Conservation (phyloP, 495 filamentous ascomycete genomes). For the Acidiella bohemica region DNA sequence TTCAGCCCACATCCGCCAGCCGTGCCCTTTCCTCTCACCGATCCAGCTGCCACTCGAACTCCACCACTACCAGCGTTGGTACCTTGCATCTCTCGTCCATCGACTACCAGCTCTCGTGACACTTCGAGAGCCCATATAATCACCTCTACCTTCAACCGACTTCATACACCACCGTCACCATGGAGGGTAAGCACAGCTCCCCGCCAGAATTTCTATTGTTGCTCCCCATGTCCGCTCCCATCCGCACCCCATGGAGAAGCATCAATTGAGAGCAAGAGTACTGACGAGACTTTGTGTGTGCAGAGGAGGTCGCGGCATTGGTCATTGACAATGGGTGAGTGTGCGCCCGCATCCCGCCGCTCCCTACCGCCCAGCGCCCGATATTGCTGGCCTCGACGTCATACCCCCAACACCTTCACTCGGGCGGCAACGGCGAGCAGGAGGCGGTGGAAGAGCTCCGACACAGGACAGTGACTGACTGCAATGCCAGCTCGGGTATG, state of each 20-base stretch:
- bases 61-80: constrained; percentile 23
- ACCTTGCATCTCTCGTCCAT: constrained; percentile 19
- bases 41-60: constrained; percentile 9
- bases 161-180: constrained; percentile 38
- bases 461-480: constrained; percentile 10
- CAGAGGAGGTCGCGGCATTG: constrained; percentile 99
- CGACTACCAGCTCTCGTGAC: constrained; percentile 14
- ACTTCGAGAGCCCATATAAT: constrained; percentile 16
- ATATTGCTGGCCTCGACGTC: not conserved
- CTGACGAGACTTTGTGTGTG: constrained; percentile 42
- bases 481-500: constrained; percentile 85
- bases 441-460: constrained; percentile 1
- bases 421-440: not conserved
- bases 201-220: constrained; percentile 19
- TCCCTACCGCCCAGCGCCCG: not conserved
- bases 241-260: constrained; percentile 8
- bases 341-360: constrained; percentile 3
- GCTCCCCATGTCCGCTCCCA: constrained; percentile 20
- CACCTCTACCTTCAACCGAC: constrained; percentile 20
- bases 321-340: constrained; percentile 99
- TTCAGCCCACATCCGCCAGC: constrained; percentile 3
- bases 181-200: constrained; percentile 67
- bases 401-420: not conserved
- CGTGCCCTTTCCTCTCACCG: constrained; percentile 16
- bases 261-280: constrained; percentile 14